Evolutionary conservation across 2,329 filamentous ascomycete species (phyloP).

Genomic region (Cladosporium colombiae): DNA sequence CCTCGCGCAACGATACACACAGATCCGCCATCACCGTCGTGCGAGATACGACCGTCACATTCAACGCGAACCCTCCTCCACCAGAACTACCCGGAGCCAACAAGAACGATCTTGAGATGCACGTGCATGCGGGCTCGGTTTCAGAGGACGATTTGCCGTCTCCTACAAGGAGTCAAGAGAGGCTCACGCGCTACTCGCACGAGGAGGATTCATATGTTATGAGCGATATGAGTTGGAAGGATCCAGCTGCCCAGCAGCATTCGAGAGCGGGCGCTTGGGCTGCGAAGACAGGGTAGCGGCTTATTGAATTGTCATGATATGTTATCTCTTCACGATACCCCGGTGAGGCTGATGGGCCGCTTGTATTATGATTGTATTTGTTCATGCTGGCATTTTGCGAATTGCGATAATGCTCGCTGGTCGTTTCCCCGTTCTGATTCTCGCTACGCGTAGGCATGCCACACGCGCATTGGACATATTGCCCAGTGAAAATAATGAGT

Average conservation of each 20-base stretch:
- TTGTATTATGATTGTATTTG: neutral
- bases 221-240: constrained; percentile 8
- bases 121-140: neutral
- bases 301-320: neutral
- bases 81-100: neutral
- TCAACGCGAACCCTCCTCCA: neutral
- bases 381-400: neutral
- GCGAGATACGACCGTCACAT: constrained; percentile 9
- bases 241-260: neutral
- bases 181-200: constrained; percentile 11
- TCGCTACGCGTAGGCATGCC: too few species aligned
- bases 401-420: neutral
- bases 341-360: neutral
- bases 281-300: neutral
- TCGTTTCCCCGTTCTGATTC: too few species aligned
- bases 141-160: neutral
- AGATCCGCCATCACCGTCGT: constrained; percentile 9
- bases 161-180: neutral
- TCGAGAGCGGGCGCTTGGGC: neutral
- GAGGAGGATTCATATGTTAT: constrained; percentile 11
- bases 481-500: too few species aligned
- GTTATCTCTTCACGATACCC: neutral
- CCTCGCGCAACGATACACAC: neutral
- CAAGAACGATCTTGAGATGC: neutral
- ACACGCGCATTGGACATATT: neutral